Evolutionary conservation across 805 yeast genomes (phyloP).

Genomic region (Maudiozyma turicensis): DNA sequence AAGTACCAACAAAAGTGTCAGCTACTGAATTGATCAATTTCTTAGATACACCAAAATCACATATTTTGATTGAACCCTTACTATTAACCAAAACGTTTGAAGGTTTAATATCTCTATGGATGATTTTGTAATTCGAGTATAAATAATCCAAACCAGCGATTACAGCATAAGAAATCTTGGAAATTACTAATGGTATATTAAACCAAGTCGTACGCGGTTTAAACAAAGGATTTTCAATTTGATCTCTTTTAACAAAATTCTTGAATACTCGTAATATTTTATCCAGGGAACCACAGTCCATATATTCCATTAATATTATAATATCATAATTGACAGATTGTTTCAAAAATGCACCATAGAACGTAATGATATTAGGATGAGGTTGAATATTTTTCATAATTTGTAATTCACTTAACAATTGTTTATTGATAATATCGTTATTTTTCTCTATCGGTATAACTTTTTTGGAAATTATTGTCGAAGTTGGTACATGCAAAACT

Average conservation of each 20-base stretch:
- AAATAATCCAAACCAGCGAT: constrained; percentile 73
- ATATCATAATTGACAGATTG: constrained; percentile 47
- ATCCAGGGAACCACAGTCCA: constrained; percentile 91
- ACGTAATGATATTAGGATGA: constrained; percentile 71
- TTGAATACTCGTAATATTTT: constrained; percentile 55
- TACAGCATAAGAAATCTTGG: constrained; percentile 66
- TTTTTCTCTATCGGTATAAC: constrained; percentile 79
- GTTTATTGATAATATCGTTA: constrained; percentile 34
- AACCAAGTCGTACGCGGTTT: constrained; percentile 19
- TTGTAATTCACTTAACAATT: constrained; percentile 77
- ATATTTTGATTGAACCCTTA: constrained; percentile 77
- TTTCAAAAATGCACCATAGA: constrained; percentile 80
- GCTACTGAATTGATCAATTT: constrained; percentile 90
- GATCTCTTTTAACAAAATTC: constrained; percentile 32
- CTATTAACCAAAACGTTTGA: constrained; percentile 84
- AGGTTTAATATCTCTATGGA: constrained; percentile 94
- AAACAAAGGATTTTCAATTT: background rate
- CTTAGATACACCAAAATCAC: constrained; percentile 95
- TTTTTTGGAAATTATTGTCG: constrained; percentile 83
- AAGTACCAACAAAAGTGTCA: constrained; percentile 96
- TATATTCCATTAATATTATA: constrained; percentile 88
- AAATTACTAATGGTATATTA: constrained; percentile 45
- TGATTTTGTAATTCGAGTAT: constrained; percentile 75
- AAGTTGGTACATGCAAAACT: constrained; percentile 81
- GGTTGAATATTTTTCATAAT: constrained; percentile 85